Conservation (phyloP, 257 asterid species). For the Sherardia arvensis region DNA sequence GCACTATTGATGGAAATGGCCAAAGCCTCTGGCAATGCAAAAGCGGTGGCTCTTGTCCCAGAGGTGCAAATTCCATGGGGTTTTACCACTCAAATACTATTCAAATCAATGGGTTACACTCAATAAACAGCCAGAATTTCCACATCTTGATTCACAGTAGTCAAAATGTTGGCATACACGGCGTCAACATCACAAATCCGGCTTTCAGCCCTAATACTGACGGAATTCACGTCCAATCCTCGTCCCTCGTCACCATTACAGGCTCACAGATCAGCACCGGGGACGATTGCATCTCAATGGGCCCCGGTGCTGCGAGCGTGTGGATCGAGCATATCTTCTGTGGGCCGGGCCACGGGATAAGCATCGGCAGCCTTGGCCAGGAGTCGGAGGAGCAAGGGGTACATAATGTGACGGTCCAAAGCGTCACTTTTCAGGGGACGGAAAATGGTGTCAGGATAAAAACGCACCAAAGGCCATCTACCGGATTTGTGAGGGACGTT, state of each 20-base stretch:
- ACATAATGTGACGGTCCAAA: not conserved
- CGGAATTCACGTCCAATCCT: slow-evolving; percentile 43
- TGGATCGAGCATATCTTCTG: slow-evolving; percentile 48
- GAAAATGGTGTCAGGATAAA: slow-evolving; percentile 1
- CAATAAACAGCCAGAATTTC: slow-evolving; percentile 43
- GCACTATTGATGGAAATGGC: slow-evolving; percentile 20
- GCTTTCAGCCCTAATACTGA: slow-evolving; percentile 61
- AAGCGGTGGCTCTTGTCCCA: slow-evolving; percentile 21
- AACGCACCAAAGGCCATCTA: not conserved
- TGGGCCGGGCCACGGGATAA: slow-evolving; percentile 49
- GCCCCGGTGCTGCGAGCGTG: slow-evolving; percentile 42
- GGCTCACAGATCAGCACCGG: slow-evolving; percentile 42
- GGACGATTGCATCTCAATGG: slow-evolving; percentile 56
- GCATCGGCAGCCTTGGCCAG: not conserved
- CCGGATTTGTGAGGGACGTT: not conserved
- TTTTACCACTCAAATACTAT: slow-evolving; percentile 43
- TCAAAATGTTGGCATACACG: slow-evolving; percentile 20
- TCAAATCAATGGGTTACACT: slow-evolving; percentile 30
- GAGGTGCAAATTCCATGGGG: slow-evolving; percentile 44
- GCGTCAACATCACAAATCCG: slow-evolving; percentile 33
- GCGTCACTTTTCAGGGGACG: not conserved
- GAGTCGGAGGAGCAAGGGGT: not conserved
- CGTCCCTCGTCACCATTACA: slow-evolving; percentile 28
- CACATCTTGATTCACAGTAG: slow-evolving; percentile 26
- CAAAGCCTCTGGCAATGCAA: slow-evolving; percentile 18